Base-by-base conservation (phyloP, 2,329 filamentous ascomycete genomes). In the Pezicula neosporulosa region DNA sequence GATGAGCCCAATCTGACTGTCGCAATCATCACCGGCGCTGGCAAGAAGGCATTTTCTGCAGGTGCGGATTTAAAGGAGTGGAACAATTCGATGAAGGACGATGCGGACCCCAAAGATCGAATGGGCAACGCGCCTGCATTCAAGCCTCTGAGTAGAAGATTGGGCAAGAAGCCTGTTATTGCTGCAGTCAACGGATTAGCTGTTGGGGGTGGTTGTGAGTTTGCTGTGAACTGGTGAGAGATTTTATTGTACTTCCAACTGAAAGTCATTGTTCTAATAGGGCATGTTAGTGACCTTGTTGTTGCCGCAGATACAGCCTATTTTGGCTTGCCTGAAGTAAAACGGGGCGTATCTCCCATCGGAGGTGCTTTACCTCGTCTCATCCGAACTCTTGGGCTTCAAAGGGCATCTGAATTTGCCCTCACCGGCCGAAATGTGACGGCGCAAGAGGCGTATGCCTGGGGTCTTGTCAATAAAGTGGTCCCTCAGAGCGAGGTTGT, bases 121-220 rank as follows among this genome's bases (percentile, higher is more conserved):
- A 39, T 54, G 42, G 46, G 65, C 12, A 60, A 60, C 48, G 56
- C 54, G 45, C 37, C 37, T 16, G 33, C 39, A 30, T 85, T 88
- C 53, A 83, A 80, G 39, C 85, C 80, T 1, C 70, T 89, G 28
- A 83, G 80, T 50, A 84, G 87, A 59, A 77, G 86, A 28, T 66
- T 69, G 10, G 86, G 86, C 48, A 82, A 80, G 67, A 92, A 91
- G 63, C 88, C 88, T 10, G 76, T 92, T 54, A 77, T 91, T 36
- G 85, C 83, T 1, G 88, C 87, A 1, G 84, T 90, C 19, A 88
- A 90, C 63, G 87, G 88, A 7, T 72, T 86, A 24, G 87, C 84
- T 47, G 76, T 87, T 41, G 88, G 88, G 47, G 88, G 87, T 49
- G 88, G 86, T 3, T 83, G 87, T 69, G 88, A 92, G 72, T 88